Evolutionary conservation across 176 grass and related monocot species (phyloP), one percentile per base, ranked within the genome.

Genomic region (Carex kokanica): DNA sequence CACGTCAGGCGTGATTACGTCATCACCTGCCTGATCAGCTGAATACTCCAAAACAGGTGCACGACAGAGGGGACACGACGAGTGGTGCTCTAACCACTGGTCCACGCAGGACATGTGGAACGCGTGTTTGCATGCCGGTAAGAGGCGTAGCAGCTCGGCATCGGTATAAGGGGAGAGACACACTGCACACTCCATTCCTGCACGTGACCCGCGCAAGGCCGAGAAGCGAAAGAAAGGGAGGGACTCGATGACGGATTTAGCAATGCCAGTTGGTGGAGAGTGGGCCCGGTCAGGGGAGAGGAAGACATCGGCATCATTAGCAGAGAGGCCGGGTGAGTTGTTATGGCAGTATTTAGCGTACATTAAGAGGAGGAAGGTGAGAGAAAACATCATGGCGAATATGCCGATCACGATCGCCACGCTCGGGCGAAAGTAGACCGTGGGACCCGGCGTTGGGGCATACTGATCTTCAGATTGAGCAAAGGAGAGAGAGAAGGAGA

Each of bases 331-430:
- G 20, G 79, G 4, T 5, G 36, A 15, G 17, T 85, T 68, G 11
- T 49, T 49, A 49, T 90, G 89, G 91, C 96, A 95, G 84, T 95
- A 95, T 83, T 99, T 99, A 71, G 96, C 93, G 81, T 99, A 99
- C 88, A 99, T 88, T 56, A 99, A 87, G 59, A 99, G 86, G 34
- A 99, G 23, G 58, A 95, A 88, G 75, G 88, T 99, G 85, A 95
- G 88, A 23, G 93, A 89, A 85, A 99, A 99, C 84, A 93, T 92
- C 84, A 95, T 81, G 80, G 89, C 83, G 86, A 99, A 95, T 24
- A 99, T 87, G 69, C 93, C 91, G 27, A 99, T 88, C 40, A 99
- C 96, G 64, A 99, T 93, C 65, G 83, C 91, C 6, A 99, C 89
- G 65, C 91, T 90, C 0, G 96, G 93, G 0, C 91, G 88, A 64